phyloP scores from a whole-genome alignment of 495 filamentous ascomycete species.

The Xylona heveae region DNA sequence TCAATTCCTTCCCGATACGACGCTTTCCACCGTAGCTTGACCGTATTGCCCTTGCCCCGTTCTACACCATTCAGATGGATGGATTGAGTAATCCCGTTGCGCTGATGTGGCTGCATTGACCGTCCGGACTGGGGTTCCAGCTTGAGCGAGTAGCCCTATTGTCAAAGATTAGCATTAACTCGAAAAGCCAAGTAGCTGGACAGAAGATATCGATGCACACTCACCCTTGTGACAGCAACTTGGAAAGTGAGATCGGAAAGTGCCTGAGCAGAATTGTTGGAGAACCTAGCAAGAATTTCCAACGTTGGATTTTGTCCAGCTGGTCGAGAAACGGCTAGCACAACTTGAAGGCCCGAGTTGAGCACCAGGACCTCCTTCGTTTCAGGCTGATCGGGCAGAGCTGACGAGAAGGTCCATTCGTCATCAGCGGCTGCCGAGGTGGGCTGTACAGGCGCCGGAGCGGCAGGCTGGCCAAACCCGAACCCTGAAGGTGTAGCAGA shows the following conservation, averaged over 20 bases:
- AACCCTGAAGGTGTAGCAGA: slow-evolving; percentile 13
- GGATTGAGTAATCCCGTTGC: slow-evolving; percentile 59
- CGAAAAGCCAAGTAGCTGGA: background rate
- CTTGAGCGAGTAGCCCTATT: slow-evolving; percentile 54
- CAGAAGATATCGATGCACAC: slow-evolving; percentile 5
- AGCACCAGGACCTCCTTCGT: slow-evolving; percentile 25
- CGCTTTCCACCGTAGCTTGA: slow-evolving; percentile 79
- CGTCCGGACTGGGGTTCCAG: slow-evolving; percentile 70
- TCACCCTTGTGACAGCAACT: slow-evolving; percentile 80
- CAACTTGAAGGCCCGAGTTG: slow-evolving; percentile 27
- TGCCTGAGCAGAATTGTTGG: slow-evolving; percentile 48
- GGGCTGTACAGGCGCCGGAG: slow-evolving; percentile 11
- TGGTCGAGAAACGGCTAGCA: slow-evolving; percentile 17
- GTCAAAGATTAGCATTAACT: slow-evolving; percentile 1
- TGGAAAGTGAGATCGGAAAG: slow-evolving; percentile 75
- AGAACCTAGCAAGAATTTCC: slow-evolving; percentile 44
- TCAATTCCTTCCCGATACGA: slow-evolving; percentile 41
- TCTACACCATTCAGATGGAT: slow-evolving; percentile 59
- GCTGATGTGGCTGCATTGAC: slow-evolving; percentile 47
- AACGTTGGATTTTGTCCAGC: slow-evolving; percentile 13
- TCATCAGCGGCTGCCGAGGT: slow-evolving; percentile 37
- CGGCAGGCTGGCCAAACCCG: slow-evolving; percentile 15
- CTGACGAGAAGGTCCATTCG: slow-evolving; percentile 87
- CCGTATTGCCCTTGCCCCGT: slow-evolving; percentile 42
- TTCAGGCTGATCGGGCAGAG: slow-evolving; percentile 42